These are phyloP conservation scores for Rhodotorula babjevae DNA, from an alignment of 768 basidiomycete species.

Conservation along the genomic window DNA sequence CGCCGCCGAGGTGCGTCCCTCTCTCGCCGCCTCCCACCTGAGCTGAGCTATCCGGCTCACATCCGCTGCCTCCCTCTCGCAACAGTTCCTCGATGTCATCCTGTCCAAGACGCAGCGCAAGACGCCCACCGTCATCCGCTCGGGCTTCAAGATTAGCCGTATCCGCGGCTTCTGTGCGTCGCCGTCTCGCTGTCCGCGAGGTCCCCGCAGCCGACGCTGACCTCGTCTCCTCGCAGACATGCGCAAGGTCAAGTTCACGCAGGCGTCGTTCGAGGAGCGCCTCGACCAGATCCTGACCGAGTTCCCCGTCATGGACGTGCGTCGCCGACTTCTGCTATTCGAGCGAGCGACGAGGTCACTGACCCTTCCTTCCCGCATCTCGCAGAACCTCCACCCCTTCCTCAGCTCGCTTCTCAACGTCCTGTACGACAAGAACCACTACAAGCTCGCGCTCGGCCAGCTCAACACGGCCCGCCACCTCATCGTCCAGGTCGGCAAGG, in stretches of 20 bases:
- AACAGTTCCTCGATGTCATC: slow-evolving; percentile 64
- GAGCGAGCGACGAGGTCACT: neutral
- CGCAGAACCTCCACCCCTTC: slow-evolving; percentile 87
- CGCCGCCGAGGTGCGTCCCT: slow-evolving; percentile 66
- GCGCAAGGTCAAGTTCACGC: slow-evolving; percentile 99
- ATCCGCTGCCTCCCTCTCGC: too few relatives aligned
- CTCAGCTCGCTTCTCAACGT: slow-evolving; percentile 93
- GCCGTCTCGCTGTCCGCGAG: too few relatives aligned
- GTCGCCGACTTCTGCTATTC: slow-evolving; percentile 44
- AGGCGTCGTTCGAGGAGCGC: slow-evolving; percentile 94
- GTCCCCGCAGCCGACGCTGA: neutral
- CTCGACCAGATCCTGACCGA: slow-evolving; percentile 86
- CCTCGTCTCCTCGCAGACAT: slow-evolving; percentile 55
- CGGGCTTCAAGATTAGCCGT: slow-evolving; percentile 99
- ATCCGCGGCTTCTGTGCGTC: slow-evolving; percentile 59
- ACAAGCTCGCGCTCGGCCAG: slow-evolving; percentile 96
- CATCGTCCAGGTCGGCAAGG: slow-evolving; percentile 94
- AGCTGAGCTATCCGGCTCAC: too few relatives aligned
- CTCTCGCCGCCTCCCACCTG: too few relatives aligned
- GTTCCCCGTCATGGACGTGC: slow-evolving; percentile 93
- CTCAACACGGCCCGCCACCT: slow-evolving; percentile 91
- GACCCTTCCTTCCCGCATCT: neutral
- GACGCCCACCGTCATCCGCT: slow-evolving; percentile 97
- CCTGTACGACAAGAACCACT: slow-evolving; percentile 98
- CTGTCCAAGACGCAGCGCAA: slow-evolving; percentile 91